These are phyloP conservation scores for Nicotiana obtusifolia DNA, from an alignment of 257 asterid genomes.

Conservation along the genomic window DNA sequence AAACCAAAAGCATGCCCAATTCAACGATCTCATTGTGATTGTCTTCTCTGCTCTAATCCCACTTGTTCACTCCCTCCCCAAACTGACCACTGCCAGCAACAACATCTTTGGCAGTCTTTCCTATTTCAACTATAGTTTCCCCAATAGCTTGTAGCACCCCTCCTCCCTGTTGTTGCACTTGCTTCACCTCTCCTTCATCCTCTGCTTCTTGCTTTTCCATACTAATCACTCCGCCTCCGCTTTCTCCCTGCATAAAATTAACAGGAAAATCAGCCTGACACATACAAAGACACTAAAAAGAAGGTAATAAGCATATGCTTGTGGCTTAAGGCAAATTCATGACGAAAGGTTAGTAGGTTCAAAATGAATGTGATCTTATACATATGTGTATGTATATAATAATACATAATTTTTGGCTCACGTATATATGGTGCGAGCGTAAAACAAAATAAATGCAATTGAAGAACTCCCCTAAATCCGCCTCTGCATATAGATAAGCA, in stretches of 20 bases:
- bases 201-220: not conserved
- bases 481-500: too few relatives aligned
- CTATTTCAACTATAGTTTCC: conserved; percentile 70
- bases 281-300: not conserved
- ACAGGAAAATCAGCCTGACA: not conserved
- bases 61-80: not conserved
- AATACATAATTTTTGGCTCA: too few relatives aligned
- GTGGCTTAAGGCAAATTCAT: too few relatives aligned
- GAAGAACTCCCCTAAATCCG: too few relatives aligned
- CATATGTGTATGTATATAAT: too few relatives aligned
- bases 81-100: conserved; percentile 38
- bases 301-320: too few relatives aligned
- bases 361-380: too few relatives aligned
- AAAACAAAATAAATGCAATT: too few relatives aligned
- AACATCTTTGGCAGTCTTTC: conserved; percentile 55
- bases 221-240: conserved; percentile 14
- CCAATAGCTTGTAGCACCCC: conserved; percentile 57
- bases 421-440: too few relatives aligned
- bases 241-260: not conserved
- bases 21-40: not conserved
- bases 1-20: not conserved
- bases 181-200: not conserved
- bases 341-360: too few relatives aligned
- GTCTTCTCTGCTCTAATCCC: not conserved
- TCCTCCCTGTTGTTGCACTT: conserved; percentile 1